Base-by-base conservation (phyloP, 495 filamentous ascomycete species). In the Geopyxis carbonaria region DNA sequence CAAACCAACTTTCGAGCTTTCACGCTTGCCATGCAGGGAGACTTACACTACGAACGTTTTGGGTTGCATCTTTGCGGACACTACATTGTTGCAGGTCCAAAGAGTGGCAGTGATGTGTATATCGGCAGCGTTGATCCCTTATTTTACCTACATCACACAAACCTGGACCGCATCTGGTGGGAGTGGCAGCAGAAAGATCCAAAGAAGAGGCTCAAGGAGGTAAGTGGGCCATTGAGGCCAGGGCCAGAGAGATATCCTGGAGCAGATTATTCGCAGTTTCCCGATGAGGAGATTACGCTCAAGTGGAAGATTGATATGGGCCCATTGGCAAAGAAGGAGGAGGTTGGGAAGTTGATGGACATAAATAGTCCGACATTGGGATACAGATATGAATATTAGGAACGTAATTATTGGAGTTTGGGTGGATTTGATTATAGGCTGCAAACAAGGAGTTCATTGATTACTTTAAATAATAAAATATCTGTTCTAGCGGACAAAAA, bases 101-200 rank as follows among this genome's bases (percentile, higher is more conserved):
- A 6, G 5, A 22, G 15, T 7, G 24, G 24, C n/a, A 4, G 15
- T 7, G 36, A 39, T 30, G 1, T 28, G 10, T 39, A 13, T 30
- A 6, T 39, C 11, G 3, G 36, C 36, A 9, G 23, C 28, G n/a
- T 11, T 1, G 72, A 76, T 43, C 71, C 69, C 3, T 50, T 68
- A 0, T 73, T 73, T 48, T 69, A 65, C 45, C 60, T 74, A 37
- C 71, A 75, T 46, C 69, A 74, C 44, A 60, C 58, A 3, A 61
- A 69, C 46, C 52, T 75, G 0, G 72, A 73, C 48, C 62, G 69
- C 0, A 22, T 73, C 11, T 76, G 70, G 70, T 64, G 61, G 59
- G 50, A 60, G 13, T 76, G 72, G 72, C 70, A 74, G 50, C 59
- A 66, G 46, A 47, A 60, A 22, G 53, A 64, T 45, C 51, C 58